phyloP scores from a whole-genome alignment of 441 rosid genomes.

The Cnidoscolus chayamansa region DNA sequence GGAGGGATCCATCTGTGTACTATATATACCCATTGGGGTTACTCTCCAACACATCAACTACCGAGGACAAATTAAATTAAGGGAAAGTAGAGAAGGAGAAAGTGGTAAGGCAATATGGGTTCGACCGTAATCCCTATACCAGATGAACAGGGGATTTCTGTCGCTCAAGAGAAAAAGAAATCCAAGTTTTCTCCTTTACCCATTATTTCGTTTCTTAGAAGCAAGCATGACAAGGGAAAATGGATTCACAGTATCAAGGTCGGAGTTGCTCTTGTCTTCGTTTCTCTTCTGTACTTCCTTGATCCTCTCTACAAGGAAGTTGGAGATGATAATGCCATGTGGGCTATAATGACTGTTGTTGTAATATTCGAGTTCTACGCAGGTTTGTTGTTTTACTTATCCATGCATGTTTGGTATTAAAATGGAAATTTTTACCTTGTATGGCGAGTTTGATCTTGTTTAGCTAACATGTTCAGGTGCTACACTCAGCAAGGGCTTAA shows the following conservation, averaged over 20 bases:
- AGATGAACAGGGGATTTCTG: constrained; percentile 21
- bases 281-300: constrained; percentile 55
- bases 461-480: constrained; percentile 48
- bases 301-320: constrained; percentile 48
- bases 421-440: not conserved
- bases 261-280: constrained; percentile 57
- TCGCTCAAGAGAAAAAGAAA: constrained; percentile 16
- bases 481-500: constrained; percentile 70
- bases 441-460: not conserved
- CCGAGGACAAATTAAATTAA: not conserved
- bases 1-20: not conserved
- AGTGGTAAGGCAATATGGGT: constrained; percentile 21
- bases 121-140: constrained; percentile 46
- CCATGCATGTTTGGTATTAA: not conserved
- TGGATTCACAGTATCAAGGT: constrained; percentile 52
- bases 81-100: not conserved
- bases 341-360: constrained; percentile 78
- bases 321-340: constrained; percentile 62
- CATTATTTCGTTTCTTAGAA: constrained; percentile 17
- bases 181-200: constrained; percentile 14
- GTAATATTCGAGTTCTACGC: constrained; percentile 62
- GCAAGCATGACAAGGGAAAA: constrained; percentile 31
- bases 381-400: constrained; percentile 31
- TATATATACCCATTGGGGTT: constrained; percentile 18
- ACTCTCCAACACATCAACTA: constrained; percentile 19